A percentile compares a stretch with the other conserved stretches of the same genome.
Conservation (phyloP, 257 asterid genomes). For the Linaria vulgaris region DNA sequence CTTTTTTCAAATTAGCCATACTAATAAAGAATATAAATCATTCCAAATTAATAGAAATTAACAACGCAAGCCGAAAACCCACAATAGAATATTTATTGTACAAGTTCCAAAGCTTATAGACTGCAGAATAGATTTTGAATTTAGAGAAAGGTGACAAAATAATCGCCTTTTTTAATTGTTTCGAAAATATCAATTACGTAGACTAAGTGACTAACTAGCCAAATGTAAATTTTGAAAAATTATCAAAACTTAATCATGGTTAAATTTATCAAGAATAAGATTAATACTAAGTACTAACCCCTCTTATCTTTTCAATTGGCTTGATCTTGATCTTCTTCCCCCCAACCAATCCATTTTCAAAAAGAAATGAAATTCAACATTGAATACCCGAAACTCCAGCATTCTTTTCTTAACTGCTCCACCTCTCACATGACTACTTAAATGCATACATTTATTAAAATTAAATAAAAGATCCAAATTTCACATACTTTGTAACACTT, state of each 20-base stretch:
- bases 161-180: conserved; percentile 26
- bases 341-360: conserved; percentile 36
- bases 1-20: neutral
- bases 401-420: conserved; percentile 66
- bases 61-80: conserved; percentile 5
- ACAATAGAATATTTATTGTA: neutral
- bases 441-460: conserved; percentile 37
- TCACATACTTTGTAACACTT: conserved; percentile 19
- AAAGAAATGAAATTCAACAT: conserved; percentile 10
- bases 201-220: conserved; percentile 15
- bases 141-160: conserved; percentile 33
- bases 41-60: neutral
- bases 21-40: neutral
- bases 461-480: conserved; percentile 7
- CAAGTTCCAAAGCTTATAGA: conserved; percentile 30
- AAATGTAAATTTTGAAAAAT: neutral
- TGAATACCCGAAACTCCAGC: conserved; percentile 41
- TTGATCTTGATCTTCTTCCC: conserved; percentile 14
- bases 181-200: conserved; percentile 29
- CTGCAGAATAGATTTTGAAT: conserved; percentile 25
- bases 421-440: conserved; percentile 36
- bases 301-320: neutral
- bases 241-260: conserved; percentile 17
- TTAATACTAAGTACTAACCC: too few species aligned
- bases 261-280: conserved; percentile 15